phyloP scores from a whole-genome alignment of 495 filamentous ascomycete genomes.

The Lindgomyces ingoldianus region DNA sequence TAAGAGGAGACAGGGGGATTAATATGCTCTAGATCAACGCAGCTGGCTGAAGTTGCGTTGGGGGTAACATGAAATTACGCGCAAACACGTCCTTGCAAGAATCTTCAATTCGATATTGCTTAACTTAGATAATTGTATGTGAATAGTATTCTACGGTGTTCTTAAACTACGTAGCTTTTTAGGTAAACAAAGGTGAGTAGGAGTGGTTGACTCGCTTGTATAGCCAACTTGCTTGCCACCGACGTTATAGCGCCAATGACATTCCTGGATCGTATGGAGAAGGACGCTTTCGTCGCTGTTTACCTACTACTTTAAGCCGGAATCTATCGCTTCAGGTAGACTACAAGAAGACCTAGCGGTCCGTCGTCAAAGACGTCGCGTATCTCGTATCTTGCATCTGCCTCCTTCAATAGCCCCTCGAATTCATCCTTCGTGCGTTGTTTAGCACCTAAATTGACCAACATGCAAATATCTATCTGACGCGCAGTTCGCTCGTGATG shows the following conservation, averaged over 20 bases:
- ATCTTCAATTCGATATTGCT: too few species aligned
- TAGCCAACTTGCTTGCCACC: too few species aligned
- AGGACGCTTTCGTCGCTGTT: neutral
- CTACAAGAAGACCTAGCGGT: neutral
- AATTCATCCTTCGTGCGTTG: slow-evolving; percentile 44
- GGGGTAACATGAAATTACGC: too few species aligned
- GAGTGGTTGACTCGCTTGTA: too few species aligned
- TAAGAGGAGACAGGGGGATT: neutral
- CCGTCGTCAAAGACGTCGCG: neutral
- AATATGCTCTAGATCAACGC: too few species aligned
- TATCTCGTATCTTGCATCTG: slow-evolving; percentile 39
- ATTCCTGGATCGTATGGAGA: neutral
- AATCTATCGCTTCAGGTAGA: neutral
- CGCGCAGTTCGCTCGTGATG: neutral
- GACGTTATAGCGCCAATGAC: neutral
- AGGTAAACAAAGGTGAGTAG: too few species aligned
- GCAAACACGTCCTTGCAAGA: too few species aligned
- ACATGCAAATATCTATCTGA: slow-evolving; percentile 42
- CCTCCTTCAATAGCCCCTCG: slow-evolving; percentile 38
- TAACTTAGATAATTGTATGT: too few species aligned
- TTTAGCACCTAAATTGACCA: slow-evolving; percentile 39
- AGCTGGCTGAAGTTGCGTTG: too few species aligned
- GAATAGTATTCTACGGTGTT: too few species aligned
- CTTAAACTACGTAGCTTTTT: too few species aligned
- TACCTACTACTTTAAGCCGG: neutral